Conservation (phyloP, 2,329 filamentous ascomycete genomes). For the Alternaria longipes region DNA sequence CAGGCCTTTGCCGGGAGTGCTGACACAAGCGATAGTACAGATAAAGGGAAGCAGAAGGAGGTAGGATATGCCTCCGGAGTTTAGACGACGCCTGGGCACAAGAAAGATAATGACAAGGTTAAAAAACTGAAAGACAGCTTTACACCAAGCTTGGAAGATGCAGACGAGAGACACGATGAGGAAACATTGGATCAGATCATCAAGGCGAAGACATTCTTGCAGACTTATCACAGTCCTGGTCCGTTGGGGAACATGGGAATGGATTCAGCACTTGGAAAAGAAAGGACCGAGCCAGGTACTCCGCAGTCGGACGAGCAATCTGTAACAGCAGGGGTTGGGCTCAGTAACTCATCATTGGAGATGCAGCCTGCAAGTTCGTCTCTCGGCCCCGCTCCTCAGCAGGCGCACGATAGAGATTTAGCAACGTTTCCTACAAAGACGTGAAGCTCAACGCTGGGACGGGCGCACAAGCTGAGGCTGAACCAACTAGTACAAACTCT, state of each 20-base stretch:
- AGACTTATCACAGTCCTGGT: not conserved
- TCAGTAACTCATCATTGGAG: too few relatives aligned
- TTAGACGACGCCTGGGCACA: conserved; percentile 4
- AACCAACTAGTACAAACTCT: not conserved
- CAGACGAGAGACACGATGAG: not conserved
- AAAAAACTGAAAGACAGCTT: not conserved
- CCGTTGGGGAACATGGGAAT: not conserved
- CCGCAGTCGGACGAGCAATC: not conserved
- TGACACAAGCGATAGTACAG: conserved; percentile 34
- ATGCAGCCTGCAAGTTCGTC: not conserved
- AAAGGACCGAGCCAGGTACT: not conserved
- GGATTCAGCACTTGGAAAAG: not conserved
- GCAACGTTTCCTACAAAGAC: not conserved
- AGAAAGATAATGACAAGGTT: not conserved
- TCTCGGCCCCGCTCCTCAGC: not conserved
- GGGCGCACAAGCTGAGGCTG: not conserved
- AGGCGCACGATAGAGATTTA: not conserved
- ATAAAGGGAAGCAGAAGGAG: conserved; percentile 35
- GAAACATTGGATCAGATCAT: not conserved
- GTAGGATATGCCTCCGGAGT: conserved; percentile 10
- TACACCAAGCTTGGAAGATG: not conserved
- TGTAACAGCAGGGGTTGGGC: not conserved
- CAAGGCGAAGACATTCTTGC: conserved; percentile 1
- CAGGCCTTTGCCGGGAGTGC: conserved; percentile 49
- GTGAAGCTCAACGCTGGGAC: not conserved